Base-by-base conservation (phyloP, 352 stramenopile species). In the Globisporangium recalcitrans region DNA sequence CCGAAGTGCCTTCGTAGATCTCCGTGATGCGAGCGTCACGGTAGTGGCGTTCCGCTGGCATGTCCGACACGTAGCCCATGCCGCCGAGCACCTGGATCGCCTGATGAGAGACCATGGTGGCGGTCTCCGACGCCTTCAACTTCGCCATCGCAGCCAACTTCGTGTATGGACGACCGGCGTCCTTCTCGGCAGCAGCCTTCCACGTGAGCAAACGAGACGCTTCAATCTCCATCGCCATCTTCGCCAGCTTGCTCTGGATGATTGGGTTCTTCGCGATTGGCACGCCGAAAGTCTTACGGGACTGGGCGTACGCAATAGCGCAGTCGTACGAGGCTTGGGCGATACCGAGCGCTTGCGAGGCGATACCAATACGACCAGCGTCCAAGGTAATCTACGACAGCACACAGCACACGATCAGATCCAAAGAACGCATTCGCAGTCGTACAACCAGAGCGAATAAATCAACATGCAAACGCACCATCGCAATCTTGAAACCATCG, bases 1-100 rank as follows among this genome's bases (percentile, higher is more conserved):
- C 96, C 53, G 87, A 98, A 10, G 96, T 99, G 66, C 95, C 95
- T 73, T 99, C 96, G 68, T 99, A 98, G 70, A 99, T 98, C 72
- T 96, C 88, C 16, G 96, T 98, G 76, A 99, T 99, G 46, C 96
- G 81, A 46, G 96, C 96, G 74, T 99, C 96, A 52, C 96, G 85
- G 80, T 99, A 99, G 78, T 98, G 88, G 62, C 96, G 87, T 65
- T 99, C 96, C 0, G 96, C 96, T 14, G 96, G 96, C 95, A 99
- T 98, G 54, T 99, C 96, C 19, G 80, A 95, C 26, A 99, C 96
- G 71, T 98, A 99, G 36, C 96, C 96, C 91, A 98, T 98, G 34
- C 82, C 81, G 19, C 96, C 91, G 8, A 98, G 80, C 31, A 99
- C 90, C 78, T 99, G 95, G 74, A 99, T 98, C 24, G 95, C 85